Evolutionary conservation across 306 rosid species (phyloP), one percentile per base, ranked within the genome.

Genomic region (Vigna unguiculata): DNA sequence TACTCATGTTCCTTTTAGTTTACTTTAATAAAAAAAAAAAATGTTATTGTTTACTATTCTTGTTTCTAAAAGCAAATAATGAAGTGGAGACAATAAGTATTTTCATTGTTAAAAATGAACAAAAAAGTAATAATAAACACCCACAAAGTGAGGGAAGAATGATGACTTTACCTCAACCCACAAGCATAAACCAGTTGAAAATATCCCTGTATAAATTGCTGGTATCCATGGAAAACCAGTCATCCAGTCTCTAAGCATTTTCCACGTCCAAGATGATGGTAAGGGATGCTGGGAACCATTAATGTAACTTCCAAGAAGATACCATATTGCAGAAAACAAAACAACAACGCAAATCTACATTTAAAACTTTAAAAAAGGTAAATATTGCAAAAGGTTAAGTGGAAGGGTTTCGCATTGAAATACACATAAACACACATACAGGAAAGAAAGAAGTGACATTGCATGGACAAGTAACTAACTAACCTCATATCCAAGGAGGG

Each of bases 171-270:
- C 97, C 97, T 89, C 97, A 46, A 81, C 82, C 97, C 95, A 91
- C 80, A 88, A 78, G 89, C 97, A 89, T 49, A 91, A 79, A 60
- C 86, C 92, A 76, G 94, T 84, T 7, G 97, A 89, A 71, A 91
- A 82, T 73, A 91, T 16, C 69, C 97, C 97, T 14, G 94, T 89
- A 78, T 91, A 91, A 38, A 91, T 76, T 48, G 94, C 91, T 73
- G 91, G 94, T 72, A 89, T 81, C 97, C 97, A 91, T 32, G 97
- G 97, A 82, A 91, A 91, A 61, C 75, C 69, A 82, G 86, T 80
- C 85, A 86, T 74, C 87, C 86, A 81, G 34, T 86, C 81, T 83
- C 85, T 79, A 60, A 84, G 71, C 72, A 84, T 72, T 47, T 77
- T 28, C 91, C 85, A 84, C 2, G 89, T 79, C 93, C 89, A 87